phyloP scores from a whole-genome alignment of 2,329 filamentous ascomycete genomes.

The Penicillium sp. region DNA sequence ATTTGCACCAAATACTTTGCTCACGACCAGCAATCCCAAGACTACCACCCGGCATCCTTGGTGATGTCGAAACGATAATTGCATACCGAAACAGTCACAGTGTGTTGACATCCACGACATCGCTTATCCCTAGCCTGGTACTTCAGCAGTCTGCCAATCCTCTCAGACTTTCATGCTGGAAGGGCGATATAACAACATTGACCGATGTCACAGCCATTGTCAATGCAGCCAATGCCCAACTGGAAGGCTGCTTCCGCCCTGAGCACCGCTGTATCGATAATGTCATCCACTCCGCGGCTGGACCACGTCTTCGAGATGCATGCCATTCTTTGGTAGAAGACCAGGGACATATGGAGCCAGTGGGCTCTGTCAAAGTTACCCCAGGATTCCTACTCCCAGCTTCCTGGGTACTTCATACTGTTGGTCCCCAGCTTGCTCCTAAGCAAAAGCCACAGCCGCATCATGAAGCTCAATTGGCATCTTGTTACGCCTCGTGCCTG shows the following conservation, averaged over 20 bases:
- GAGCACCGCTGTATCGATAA: conserved; percentile 28
- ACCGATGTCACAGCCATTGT: conserved; percentile 25
- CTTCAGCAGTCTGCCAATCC: neutral
- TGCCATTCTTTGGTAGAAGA: conserved; percentile 17
- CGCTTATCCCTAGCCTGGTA: neutral
- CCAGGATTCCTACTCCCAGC: conserved; percentile 22
- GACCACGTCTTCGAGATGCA: conserved; percentile 23
- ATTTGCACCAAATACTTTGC: conserved; percentile 13
- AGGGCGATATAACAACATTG: conserved; percentile 26
- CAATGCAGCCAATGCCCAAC: conserved; percentile 24
- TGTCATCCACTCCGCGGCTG: conserved; percentile 25
- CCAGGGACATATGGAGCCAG: conserved; percentile 13
- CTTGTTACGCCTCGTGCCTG: conserved; percentile 20
- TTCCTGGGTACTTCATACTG: conserved; percentile 21
- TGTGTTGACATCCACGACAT: conserved; percentile 11
- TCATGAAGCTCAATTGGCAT: conserved; percentile 15
- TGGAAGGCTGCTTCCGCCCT: conserved; percentile 25
- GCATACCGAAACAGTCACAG: conserved; percentile 13
- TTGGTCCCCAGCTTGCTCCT: conserved; percentile 20
- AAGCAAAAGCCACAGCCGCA: neutral
- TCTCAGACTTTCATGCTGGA: conserved; percentile 16
- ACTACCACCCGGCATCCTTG: conserved; percentile 7
- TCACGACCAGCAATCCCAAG: conserved; percentile 5
- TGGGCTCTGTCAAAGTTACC: conserved; percentile 17
- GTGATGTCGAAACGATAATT: conserved; percentile 15